phyloP scores from a whole-genome alignment of 148 eudicot genomes.

The Euryodendron excelsum region DNA sequence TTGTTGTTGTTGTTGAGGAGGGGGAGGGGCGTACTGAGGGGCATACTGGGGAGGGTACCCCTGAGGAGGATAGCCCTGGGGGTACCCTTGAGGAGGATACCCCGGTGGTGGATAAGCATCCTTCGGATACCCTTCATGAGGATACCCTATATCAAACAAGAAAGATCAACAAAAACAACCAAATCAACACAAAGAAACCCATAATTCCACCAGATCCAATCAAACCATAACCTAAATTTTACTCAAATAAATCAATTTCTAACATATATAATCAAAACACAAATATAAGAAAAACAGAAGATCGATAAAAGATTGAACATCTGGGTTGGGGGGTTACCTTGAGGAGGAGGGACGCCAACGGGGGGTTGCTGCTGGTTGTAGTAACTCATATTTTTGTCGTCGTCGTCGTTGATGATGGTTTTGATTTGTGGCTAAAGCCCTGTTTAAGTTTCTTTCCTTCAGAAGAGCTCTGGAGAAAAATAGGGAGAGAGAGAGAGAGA shows the following conservation, averaged over 20 bases:
- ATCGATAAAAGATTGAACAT: too few relatives aligned
- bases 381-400: constrained; percentile 70
- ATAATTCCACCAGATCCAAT: constrained; percentile 12
- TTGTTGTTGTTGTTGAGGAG: constrained; percentile 51
- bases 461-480: too few relatives aligned
- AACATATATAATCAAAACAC: background rate
- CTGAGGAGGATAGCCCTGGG: constrained; percentile 34
- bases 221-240: background rate
- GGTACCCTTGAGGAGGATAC: constrained; percentile 55
- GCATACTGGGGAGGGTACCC: constrained; percentile 55
- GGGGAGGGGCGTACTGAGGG: constrained; percentile 49
- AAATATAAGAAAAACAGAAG: too few relatives aligned
- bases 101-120: constrained; percentile 74
- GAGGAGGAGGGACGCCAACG: constrained; percentile 81
- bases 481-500: too few relatives aligned
- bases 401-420: too few relatives aligned
- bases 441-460: too few relatives aligned
- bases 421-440: too few relatives aligned
- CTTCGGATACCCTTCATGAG: constrained; percentile 59
- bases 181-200: too few relatives aligned
- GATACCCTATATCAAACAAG: constrained; percentile 41
- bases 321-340: constrained; percentile 37
- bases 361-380: constrained; percentile 82
- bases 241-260: too few relatives aligned
- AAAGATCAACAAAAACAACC: background rate